phyloP scores from a whole-genome alignment of 768 basidiomycete species.

The Tulasnella sp. region DNA sequence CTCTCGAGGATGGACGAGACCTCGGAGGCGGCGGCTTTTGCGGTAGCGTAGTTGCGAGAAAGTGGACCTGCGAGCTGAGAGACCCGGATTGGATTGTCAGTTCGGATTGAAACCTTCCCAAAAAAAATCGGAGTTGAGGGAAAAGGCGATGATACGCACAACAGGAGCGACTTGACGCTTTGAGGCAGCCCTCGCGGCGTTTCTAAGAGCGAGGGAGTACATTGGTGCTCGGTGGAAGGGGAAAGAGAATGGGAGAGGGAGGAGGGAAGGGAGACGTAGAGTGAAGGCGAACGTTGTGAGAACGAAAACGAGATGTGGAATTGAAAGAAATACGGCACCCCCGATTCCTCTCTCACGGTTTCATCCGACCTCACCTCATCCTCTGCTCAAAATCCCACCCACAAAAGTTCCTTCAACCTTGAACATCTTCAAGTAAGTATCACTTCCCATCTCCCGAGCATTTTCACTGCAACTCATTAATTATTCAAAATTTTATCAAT shows the following conservation, averaged over 20 bases:
- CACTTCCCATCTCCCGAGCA: not conserved
- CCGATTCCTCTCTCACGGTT: constrained; percentile 2
- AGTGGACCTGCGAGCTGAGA: constrained; percentile 15
- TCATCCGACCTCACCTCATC: not conserved
- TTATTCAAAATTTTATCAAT: not conserved
- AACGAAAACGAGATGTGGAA: constrained; percentile 9
- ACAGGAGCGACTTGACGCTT: constrained; percentile 29
- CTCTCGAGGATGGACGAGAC: constrained; percentile 98
- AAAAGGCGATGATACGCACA: not conserved
- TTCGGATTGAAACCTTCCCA: not conserved
- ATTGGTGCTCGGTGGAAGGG: constrained; percentile 30
- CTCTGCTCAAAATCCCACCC: not conserved
- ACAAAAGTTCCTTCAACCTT: not conserved
- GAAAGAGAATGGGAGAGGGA: constrained; percentile 7
- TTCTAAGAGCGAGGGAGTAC: constrained; percentile 80
- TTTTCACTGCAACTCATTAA: not conserved
- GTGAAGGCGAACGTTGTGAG: constrained; percentile 34
- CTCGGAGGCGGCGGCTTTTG: constrained; percentile 98
- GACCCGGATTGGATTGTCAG: constrained; percentile 6
- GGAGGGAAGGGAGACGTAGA: constrained; percentile 29
- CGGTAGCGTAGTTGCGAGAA: constrained; percentile 87
- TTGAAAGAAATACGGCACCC: not conserved
- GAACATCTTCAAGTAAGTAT: not conserved
- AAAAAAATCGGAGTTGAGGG: not conserved
- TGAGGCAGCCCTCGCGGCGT: constrained; percentile 67